Evolutionary conservation across 2,329 filamentous ascomycete genomes (phyloP).

Genomic region (Paracorniculantispora psalliotae): DNA sequence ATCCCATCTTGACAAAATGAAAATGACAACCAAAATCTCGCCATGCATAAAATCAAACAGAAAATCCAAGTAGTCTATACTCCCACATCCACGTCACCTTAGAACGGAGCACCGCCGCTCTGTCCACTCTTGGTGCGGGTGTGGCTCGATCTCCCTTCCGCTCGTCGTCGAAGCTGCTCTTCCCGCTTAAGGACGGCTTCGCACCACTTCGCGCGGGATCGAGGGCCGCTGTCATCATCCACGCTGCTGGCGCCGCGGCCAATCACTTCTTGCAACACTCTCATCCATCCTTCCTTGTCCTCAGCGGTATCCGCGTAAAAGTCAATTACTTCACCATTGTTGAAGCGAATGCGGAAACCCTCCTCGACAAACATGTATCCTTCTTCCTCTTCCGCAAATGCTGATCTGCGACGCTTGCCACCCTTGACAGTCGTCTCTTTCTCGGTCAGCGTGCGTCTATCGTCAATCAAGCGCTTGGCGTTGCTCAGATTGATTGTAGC

Average conservation of each 20-base stretch:
- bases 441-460: constrained; percentile 76
- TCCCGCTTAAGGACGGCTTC: constrained; percentile 62
- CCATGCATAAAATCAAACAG: constrained; percentile 7
- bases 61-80: neutral
- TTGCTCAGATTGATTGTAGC: constrained; percentile 96
- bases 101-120: constrained; percentile 22
- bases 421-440: constrained; percentile 73
- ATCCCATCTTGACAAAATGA: constrained; percentile 14
- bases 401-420: constrained; percentile 81
- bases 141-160: constrained; percentile 44
- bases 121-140: constrained; percentile 51
- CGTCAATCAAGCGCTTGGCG: constrained; percentile 88
- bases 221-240: constrained; percentile 38
- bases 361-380: constrained; percentile 99
- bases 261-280: constrained; percentile 69
- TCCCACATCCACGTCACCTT: constrained; percentile 8
- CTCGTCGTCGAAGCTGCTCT: constrained; percentile 51
- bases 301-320: constrained; percentile 89
- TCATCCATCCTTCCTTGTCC: constrained; percentile 95
- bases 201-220: constrained; percentile 58
- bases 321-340: constrained; percentile 96
- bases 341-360: constrained; percentile 97
- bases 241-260: constrained; percentile 48
- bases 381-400: constrained; percentile 96
- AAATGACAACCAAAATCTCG: constrained; percentile 16